Base-by-base conservation (phyloP, 805 yeast species). In the Candida multigemmis region DNA sequence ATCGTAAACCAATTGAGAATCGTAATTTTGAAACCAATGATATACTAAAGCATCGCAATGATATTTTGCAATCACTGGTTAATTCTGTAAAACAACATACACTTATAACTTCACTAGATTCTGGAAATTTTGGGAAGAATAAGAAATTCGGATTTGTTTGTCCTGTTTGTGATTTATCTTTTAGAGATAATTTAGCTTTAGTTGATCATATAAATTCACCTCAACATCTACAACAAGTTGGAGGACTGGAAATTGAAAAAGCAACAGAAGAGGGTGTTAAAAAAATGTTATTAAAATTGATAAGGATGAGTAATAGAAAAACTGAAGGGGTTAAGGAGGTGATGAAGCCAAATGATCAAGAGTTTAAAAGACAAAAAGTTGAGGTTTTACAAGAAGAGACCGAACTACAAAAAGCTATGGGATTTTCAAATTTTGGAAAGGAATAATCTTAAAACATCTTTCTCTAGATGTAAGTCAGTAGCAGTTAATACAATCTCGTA, bases 111-210 rank as follows among this genome's bases (percentile, higher is more conserved):
- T 20, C 33, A 11, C 34, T 24, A 11, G 16, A 23, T 2, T 26
- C 26, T 17, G 19, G 13, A 2, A 30, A 41, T 1, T 45, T 11
- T 38, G 62, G 45, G 28, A 51, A 39, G 23, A 57, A 34, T 73
- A 85, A 28, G 66, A 72, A 81, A 14, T 82, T 83, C 34, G 96
- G 96, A 13, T 89, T 89, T 52, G 70, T 70, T 40, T 91, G 98
- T 53, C 81, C 78, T 7, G 50, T 71, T 2, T 91, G 98, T 51
- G 72, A 78, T 36, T 50, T 83, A 32, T 77, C 89, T 2, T 89
- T 73, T 54, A 76, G 85, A 44, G 96, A 91, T 47, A 79, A 81
- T 31, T 55, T 85, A 38, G 80, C 85, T 35, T 74, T 76, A 46
- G 65, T 84, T 3, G 93, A 87, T 45, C 97, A 91, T 55, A 58